These are phyloP conservation scores for Melaleuca alternifolia DNA, from an alignment of 345 rosid genomes.

Conservation along the genomic window DNA sequence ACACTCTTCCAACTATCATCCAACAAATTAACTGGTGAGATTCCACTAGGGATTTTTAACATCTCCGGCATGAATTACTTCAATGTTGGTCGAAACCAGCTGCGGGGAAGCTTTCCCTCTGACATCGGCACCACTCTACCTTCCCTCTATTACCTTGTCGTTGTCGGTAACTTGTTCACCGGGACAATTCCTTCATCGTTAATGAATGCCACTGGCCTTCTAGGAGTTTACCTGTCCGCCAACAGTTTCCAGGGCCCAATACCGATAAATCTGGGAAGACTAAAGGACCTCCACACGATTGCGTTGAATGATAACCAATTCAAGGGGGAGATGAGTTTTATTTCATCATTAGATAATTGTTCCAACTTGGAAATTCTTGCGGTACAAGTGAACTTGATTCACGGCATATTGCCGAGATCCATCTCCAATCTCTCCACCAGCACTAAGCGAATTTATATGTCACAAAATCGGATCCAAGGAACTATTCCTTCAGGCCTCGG, in stretches of 20 bases:
- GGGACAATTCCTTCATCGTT: not conserved
- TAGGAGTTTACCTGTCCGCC: fast-evolving
- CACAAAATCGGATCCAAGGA: not conserved
- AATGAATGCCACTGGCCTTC: not conserved
- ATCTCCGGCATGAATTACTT: too few relatives aligned
- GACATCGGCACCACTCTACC: not conserved
- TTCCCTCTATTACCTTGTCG: not conserved
- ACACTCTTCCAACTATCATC: fast-evolving
- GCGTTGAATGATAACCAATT: fast-evolving
- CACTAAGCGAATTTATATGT: fast-evolving
- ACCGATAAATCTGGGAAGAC: not conserved
- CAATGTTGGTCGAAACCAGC: not conserved
- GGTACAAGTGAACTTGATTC: not conserved
- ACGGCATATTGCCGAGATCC: not conserved
- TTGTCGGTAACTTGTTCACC: fast-evolving
- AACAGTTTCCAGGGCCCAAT: not conserved
- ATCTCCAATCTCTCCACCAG: not conserved
- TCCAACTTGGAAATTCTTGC: not conserved
- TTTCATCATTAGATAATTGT: not conserved
- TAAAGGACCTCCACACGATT: not conserved
- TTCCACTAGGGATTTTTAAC: not conserved
- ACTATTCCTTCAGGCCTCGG: not conserved
- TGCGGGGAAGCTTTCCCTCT: not conserved
- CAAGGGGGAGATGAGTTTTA: not conserved
- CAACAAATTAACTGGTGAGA: not conserved